Evolutionary conservation across 2,329 filamentous ascomycete genomes (phyloP), one percentile per base, ranked within the genome.

Genomic region (Phaeosphaeriaceae sp.): DNA sequence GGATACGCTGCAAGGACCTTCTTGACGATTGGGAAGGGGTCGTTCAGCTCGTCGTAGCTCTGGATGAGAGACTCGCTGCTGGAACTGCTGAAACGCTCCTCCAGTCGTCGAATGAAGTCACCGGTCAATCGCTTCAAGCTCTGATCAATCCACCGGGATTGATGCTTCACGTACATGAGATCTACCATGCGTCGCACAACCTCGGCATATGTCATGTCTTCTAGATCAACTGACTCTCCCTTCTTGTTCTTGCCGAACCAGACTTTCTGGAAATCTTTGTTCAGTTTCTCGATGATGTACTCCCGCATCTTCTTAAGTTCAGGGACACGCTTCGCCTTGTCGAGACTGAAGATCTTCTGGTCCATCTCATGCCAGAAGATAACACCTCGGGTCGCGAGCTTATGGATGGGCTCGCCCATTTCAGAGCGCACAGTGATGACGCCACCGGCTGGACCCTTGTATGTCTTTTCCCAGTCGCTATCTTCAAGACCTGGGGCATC

Each of bases 371-470:
- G 88, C 94, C 94, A 99, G 81, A 99, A 96, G 46, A 85, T 81
- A 39, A 99, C 92, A 83, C 94, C 94, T 50, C 95, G 89, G 40
- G 94, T 99, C 13, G 94, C 95, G 51, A 99, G 85, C 80, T 99
- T 99, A 81, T 99, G 94, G 55, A 99, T 99, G 5, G 94, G 95
- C 81, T 99, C 94, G 37, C 94, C 95, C 95, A 99, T 99, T 77
- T 99, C 94, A 1, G 94, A 99, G 58, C 92, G 86, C 40, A 99
- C 94, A 21, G 94, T 99, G 66, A 99, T 93, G 56, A 99, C 86
- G 72, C 94, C 94, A 66, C 94, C 94, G 48, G 92, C 89, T 20
- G 92, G 83, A 15, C 90, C 90, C 78, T 73, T 76, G 67, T 79
- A 79, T 1, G 76, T 78, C 58, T 74, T 74, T 58, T 77, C 74